phyloP scores from a whole-genome alignment of 108 stramenopile genomes.

The Mediolabrus comicus region DNA sequence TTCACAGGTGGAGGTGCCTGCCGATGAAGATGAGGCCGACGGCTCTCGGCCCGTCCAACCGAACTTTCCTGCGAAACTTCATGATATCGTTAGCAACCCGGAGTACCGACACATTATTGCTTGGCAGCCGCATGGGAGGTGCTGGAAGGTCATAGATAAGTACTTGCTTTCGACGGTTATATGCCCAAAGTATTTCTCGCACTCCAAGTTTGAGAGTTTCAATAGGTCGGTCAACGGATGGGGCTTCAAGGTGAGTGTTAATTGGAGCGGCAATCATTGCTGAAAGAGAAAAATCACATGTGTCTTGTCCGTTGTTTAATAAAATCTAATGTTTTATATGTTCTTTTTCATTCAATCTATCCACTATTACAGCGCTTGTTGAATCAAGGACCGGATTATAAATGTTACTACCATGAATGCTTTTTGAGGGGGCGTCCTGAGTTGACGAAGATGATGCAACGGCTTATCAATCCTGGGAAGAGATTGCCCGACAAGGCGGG shows the following conservation, averaged over 20 bases:
- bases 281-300: too few species aligned
- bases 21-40: conserved; percentile 6
- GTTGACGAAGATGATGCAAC: conserved; percentile 30
- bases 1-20: conserved; percentile 18
- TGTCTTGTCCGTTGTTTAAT: background rate
- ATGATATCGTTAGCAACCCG: conserved; percentile 23
- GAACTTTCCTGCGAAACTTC: conserved; percentile 40
- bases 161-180: conserved; percentile 18
- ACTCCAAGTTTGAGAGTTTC: conserved; percentile 35
- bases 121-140: conserved; percentile 39
- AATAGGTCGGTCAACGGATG: conserved; percentile 46
- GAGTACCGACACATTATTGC: conserved; percentile 23
- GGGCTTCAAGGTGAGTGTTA: conserved; percentile 40
- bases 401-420: conserved; percentile 47
- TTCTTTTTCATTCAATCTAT: background rate
- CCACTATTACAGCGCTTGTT: conserved; percentile 8
- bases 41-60: conserved; percentile 14
- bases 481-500: conserved; percentile 14
- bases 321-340: background rate
- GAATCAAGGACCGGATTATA: conserved; percentile 31
- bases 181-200: conserved; percentile 35
- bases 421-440: conserved; percentile 40
- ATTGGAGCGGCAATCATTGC: background rate
- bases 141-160: conserved; percentile 35
- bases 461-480: conserved; percentile 30